These are phyloP conservation scores for Candida dubliniensis DNA, from an alignment of 1,139 yeast species.

Conservation along the genomic window DNA sequence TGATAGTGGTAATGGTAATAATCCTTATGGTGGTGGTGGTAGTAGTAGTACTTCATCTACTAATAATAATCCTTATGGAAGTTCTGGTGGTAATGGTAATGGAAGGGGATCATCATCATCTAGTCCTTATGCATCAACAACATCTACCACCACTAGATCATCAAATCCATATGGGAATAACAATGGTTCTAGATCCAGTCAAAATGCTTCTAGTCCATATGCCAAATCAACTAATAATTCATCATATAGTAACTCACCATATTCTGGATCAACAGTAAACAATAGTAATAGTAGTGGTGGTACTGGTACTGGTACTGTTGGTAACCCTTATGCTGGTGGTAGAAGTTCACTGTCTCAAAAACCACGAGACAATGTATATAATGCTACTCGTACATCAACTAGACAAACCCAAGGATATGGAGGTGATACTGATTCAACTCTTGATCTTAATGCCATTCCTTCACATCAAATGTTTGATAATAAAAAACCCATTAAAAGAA, in stretches of 20 bases:
- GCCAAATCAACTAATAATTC: neutral
- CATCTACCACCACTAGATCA: neutral
- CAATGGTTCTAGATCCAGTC: slow-evolving; percentile 1
- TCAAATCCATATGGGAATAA: neutral
- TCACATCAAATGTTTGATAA: slow-evolving; percentile 32
- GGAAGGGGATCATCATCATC: neutral
- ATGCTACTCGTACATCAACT: slow-evolving; percentile 8
- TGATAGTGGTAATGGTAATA: slow-evolving; percentile 17
- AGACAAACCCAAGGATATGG: slow-evolving; percentile 7
- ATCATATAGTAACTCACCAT: too few species aligned
- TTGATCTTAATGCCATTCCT: slow-evolving; percentile 45
- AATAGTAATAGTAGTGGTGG: slow-evolving; percentile 28
- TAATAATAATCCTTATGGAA: slow-evolving; percentile 16
- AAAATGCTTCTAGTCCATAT: slow-evolving; percentile 1
- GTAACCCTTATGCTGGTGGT: slow-evolving; percentile 15
- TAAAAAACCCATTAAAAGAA: slow-evolving; percentile 27
- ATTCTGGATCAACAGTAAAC: neutral
- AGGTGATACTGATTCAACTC: slow-evolving; percentile 31
- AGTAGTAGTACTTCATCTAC: slow-evolving; percentile 16
- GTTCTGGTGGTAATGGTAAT: neutral
- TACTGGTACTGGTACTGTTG: neutral
- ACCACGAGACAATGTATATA: slow-evolving; percentile 1
- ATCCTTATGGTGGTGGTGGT: slow-evolving; percentile 27
- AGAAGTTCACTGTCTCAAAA: neutral
- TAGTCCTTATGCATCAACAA: neutral